phyloP scores from a whole-genome alignment of 371 early-diverging fungal genomes.

The Neoconidiobolus thromboides region DNA sequence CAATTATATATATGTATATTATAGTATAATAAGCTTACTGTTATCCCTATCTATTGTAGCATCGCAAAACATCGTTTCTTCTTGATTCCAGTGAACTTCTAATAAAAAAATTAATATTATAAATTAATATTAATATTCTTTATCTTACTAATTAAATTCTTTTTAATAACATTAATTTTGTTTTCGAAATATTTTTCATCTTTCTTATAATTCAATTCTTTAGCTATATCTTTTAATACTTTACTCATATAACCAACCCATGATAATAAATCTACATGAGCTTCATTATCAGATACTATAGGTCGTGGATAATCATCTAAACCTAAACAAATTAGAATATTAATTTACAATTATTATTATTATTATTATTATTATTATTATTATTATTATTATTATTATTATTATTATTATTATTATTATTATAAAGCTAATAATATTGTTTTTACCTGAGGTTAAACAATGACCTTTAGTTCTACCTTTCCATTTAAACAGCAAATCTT shows the following conservation, averaged over 20 bases:
- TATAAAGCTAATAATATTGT: not conserved
- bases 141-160: slow-evolving; percentile 21
- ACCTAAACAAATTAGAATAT: slow-evolving; percentile 19
- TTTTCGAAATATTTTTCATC: slow-evolving; percentile 26
- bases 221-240: slow-evolving; percentile 44
- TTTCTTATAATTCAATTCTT: slow-evolving; percentile 27
- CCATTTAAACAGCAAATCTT: slow-evolving; percentile 70
- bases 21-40: no score
- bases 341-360: not conserved
- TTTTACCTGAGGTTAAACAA: slow-evolving; percentile 63
- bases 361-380: not conserved
- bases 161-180: slow-evolving; percentile 26
- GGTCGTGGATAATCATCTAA: slow-evolving; percentile 90
- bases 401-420: no score
- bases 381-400: no score
- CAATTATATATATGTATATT: not conserved
- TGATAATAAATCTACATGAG: slow-evolving; percentile 74
- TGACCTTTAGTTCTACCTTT: slow-evolving; percentile 70
- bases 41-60: slow-evolving; percentile 25
- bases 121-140: not conserved
- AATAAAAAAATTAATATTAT: not conserved
- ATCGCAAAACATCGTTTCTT: slow-evolving; percentile 57
- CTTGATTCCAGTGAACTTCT: slow-evolving; percentile 64
- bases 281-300: slow-evolving; percentile 46
- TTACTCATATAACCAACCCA: slow-evolving; percentile 76